Evolutionary conservation across 768 basidiomycete genomes (phyloP), one percentile per base, ranked within the genome.

Genomic region (Lentinula edodes): DNA sequence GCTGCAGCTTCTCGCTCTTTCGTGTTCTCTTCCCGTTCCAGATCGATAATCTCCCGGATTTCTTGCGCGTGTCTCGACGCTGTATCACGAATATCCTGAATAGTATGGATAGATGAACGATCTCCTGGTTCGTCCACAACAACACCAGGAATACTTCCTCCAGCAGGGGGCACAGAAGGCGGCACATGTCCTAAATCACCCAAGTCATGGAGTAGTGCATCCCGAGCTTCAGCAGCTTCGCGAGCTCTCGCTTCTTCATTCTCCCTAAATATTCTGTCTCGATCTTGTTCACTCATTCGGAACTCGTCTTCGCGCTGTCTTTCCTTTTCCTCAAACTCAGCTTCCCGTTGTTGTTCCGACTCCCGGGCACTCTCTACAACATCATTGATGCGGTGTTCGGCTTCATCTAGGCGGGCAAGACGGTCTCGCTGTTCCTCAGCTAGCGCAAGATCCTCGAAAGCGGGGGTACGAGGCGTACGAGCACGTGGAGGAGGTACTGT

Each of bases 231-330:
- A 58, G 75, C 72, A 10, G 84, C 74, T 67, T 90, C 88, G 23
- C 76, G 71, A 20, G 83, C 83, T 42, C 90, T 77, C 48, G 83
- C 78, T 3, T 74, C 78, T 67, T 92, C 86, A 43, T 75, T 76
- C 1, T 87, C 84, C 35, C 78, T 67, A 70, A 90, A 91, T 1
- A 85, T 70, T 7, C 74, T 80, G 18, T 89, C 78, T 6, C 90
- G 77, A 55, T 83, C 84, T 10, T 87, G 84, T 70, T 93, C 91
- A 62, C 83, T 81, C 1, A 74, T 73, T 16, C 82, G 80, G 74
- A 90, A 91, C 34, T 85, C 83, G 5, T 70, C 71, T 61, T 92
- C 90, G 15, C 90, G 82, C 52, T 75, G 75, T 34, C 83, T 79
- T 66, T 93, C 91, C 0, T 82, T 83, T 52, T 83, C 82, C 28